Evolutionary conservation across 1,139 yeast species (phyloP), one percentile per base, ranked within the genome.

Genomic region (Debaryomyces robertsiae): DNA sequence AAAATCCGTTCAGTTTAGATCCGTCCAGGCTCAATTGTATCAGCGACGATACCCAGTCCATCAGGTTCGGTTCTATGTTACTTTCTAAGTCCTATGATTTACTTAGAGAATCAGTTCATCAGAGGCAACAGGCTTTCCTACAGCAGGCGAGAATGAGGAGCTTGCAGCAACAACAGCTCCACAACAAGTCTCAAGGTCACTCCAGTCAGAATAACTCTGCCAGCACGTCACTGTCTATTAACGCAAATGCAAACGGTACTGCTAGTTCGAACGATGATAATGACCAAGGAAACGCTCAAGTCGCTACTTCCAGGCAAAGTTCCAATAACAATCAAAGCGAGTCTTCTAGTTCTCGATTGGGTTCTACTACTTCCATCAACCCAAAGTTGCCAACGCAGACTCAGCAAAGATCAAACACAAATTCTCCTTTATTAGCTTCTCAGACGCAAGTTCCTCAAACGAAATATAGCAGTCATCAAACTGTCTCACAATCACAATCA

Each of bases 21-120:
- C 84, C 84, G 1, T 76, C 82, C 0, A 75, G 79, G 43, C 72
- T 90, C 53, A 91, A 90, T 55, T 85, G 87, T 47, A 88, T 90
- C 38, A 81, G 91, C 15, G 86, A 84, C 43, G 94, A 84, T 42
- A 90, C 97, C 0, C 97, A 90, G 63, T 82, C 87, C 0, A 87
- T 91, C 27, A 73, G 97, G 46, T 90, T 91, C 62, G 96, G 97
- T 5, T 82, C 95, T 3, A 89, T 90, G 96, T 65, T 91, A 32
- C 71, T 90, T 36, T 82, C 94, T 4, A 91, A 91, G 61, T 84
- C 96, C 0, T 87, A 86, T 57, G 97, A 85, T 38, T 64, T 83
- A 63, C 61, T 76, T 66, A 58, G 79, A 38, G 81, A 75, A 50
- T 72, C 77, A 9, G 79, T 57, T 58, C 76, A 71, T 46, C 77